Evolutionary conservation across 192 early-diverging fungal species (phyloP).

Genomic region (Oehlia diaphana): DNA sequence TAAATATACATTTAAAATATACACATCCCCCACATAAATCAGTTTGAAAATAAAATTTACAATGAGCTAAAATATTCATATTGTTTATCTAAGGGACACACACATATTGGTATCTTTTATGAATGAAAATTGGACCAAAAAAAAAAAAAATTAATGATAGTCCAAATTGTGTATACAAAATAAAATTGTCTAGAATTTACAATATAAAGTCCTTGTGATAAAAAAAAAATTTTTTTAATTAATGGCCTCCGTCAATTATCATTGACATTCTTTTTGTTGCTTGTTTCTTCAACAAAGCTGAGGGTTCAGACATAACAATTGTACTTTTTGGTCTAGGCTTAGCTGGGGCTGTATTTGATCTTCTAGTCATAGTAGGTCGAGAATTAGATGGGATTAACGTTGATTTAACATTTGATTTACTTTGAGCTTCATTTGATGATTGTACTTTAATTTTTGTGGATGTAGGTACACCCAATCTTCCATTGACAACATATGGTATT

Average conservation of each 20-base stretch:
- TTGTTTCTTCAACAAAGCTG: neutral
- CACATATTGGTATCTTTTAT: neutral
- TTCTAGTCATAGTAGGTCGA: neutral
- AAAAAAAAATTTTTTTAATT: neutral
- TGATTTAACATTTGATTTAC: neutral
- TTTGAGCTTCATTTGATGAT: neutral
- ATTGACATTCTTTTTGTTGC: conserved; percentile 17
- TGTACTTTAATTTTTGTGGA: neutral
- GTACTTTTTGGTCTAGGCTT: conserved; percentile 2
- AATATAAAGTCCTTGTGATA: neutral
- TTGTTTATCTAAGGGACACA: neutral
- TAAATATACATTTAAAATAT: neutral
- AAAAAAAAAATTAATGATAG: neutral
- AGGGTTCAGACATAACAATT: neutral
- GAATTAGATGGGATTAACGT: neutral
- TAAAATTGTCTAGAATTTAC: neutral
- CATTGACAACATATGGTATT: conserved; percentile 18
- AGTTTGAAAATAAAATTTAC: neutral
- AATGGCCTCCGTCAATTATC: neutral
- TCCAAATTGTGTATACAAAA: neutral
- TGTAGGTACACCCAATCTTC: conserved; percentile 5
- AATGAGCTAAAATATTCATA: neutral
- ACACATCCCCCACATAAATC: neutral
- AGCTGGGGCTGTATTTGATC: neutral
- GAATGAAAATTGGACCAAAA: neutral